Percentiles rank a stretch among this genome's conserved stretches.
phyloP scores from a whole-genome alignment of 306 rosid species.

The Pterocarpus macrocarpus region DNA sequence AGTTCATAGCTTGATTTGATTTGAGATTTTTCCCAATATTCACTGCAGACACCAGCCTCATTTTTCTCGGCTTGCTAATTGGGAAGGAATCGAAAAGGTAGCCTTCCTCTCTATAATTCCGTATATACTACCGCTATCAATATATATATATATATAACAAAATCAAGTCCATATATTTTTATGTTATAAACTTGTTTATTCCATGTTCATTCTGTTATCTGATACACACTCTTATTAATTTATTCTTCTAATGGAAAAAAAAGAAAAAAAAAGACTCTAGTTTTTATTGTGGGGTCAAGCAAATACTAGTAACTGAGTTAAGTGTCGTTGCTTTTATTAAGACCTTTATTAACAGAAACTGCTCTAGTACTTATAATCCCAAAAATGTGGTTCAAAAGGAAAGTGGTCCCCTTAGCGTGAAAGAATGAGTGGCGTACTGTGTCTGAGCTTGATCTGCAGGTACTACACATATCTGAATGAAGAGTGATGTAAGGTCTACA shows the following conservation, averaged over 20 bases:
- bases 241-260: not conserved
- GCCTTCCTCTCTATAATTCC: constrained; percentile 32
- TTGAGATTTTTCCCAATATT: constrained; percentile 43
- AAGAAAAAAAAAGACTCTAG: not conserved
- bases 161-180: constrained; percentile 3
- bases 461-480: too few species aligned
- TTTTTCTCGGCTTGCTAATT: constrained; percentile 86
- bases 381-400: not conserved
- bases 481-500: not conserved
- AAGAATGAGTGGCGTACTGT: too few species aligned
- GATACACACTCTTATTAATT: constrained; percentile 5
- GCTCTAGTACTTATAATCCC: not conserved
- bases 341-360: not conserved
- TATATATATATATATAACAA: not conserved
- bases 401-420: not conserved
- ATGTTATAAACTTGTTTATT: constrained; percentile 13
- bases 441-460: too few species aligned
- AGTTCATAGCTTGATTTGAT: constrained; percentile 36
- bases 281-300: not conserved
- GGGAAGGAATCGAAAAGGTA: constrained; percentile 95
- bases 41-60: constrained; percentile 87
- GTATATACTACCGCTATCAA: constrained; percentile 23
- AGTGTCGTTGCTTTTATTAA: not conserved
- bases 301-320: constrained; percentile 17
- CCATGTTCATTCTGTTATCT: constrained; percentile 39